These are phyloP conservation scores for Clathrus columnatus DNA, from an alignment of 768 basidiomycete species.

Conservation along the genomic window DNA sequence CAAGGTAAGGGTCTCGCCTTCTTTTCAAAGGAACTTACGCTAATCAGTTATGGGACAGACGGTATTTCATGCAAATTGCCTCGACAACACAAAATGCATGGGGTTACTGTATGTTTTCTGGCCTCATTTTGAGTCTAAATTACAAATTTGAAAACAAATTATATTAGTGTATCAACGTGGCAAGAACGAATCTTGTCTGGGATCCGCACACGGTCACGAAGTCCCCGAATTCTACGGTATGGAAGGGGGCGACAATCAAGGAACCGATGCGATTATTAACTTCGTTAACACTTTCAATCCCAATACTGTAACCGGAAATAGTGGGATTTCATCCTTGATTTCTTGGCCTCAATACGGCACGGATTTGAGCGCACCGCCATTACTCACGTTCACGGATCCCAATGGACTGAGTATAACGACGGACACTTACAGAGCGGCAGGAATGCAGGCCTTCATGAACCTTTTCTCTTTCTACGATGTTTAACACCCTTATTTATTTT, in stretches of 20 bases:
- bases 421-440: conserved; percentile 36
- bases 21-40: background rate
- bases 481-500: background rate
- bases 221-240: conserved; percentile 32
- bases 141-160: background rate
- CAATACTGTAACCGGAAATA: conserved; percentile 23
- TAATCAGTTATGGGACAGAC: background rate
- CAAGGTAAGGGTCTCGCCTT: conserved; percentile 24
- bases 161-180: conserved; percentile 37
- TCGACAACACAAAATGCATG: conserved; percentile 34
- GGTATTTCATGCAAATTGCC: conserved; percentile 31
- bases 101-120: conserved; percentile 29
- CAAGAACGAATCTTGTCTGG: conserved; percentile 34
- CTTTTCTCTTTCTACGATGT: background rate
- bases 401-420: conserved; percentile 27
- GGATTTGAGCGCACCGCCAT: conserved; percentile 19
- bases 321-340: conserved; percentile 18
- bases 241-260: conserved; percentile 24
- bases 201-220: conserved; percentile 38
- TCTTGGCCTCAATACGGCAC: conserved; percentile 39
- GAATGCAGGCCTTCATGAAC: conserved; percentile 19
- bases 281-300: conserved; percentile 37
- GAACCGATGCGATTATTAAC: conserved; percentile 39
- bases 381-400: conserved; percentile 33
- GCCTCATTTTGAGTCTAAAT: background rate